phyloP scores from a whole-genome alignment of 164 flowering plant species.

The Stephania japonica region DNA sequence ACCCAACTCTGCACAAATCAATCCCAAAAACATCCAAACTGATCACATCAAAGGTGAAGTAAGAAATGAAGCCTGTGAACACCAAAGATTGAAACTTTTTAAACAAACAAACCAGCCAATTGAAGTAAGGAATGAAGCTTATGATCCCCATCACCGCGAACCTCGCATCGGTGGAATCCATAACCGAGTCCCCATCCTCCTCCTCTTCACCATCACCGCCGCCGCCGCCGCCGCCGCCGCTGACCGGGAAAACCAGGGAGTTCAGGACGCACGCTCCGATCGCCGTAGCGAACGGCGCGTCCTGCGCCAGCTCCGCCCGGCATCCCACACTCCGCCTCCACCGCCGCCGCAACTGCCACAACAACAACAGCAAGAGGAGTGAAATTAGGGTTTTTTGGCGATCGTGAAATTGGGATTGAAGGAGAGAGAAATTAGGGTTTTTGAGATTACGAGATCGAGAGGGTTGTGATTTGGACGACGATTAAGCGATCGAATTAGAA shows the following conservation, averaged over 20 bases:
- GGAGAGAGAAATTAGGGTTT: background rate
- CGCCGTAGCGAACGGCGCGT: conserved; percentile 64
- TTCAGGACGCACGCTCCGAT: conserved; percentile 68
- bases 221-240: conserved; percentile 16
- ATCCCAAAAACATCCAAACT: background rate
- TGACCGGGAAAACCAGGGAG: conserved; percentile 51
- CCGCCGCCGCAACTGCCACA: conserved; percentile 18
- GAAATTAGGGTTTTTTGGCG: background rate
- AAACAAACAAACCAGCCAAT: conserved; percentile 65
- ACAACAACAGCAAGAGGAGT: background rate
- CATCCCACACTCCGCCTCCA: conserved; percentile 29
- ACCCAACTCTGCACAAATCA: conserved; percentile 68
- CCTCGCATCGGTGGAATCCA: conserved; percentile 54
- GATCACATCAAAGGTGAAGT: too few relatives aligned
- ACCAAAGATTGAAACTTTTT: background rate
- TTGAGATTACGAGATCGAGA: background rate
- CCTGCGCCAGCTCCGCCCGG: conserved; percentile 59
- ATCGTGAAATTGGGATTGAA: background rate
- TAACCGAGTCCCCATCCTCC: conserved; percentile 25
- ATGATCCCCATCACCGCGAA: conserved; percentile 82
- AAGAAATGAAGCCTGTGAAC: background rate
- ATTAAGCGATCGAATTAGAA: background rate
- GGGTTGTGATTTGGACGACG: background rate
- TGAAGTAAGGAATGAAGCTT: conserved; percentile 86
- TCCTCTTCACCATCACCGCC: too few relatives aligned